These are phyloP conservation scores for Diaporthe citrichinensis DNA, from an alignment of 2,329 filamentous ascomycete species.

Conservation along the genomic window DNA sequence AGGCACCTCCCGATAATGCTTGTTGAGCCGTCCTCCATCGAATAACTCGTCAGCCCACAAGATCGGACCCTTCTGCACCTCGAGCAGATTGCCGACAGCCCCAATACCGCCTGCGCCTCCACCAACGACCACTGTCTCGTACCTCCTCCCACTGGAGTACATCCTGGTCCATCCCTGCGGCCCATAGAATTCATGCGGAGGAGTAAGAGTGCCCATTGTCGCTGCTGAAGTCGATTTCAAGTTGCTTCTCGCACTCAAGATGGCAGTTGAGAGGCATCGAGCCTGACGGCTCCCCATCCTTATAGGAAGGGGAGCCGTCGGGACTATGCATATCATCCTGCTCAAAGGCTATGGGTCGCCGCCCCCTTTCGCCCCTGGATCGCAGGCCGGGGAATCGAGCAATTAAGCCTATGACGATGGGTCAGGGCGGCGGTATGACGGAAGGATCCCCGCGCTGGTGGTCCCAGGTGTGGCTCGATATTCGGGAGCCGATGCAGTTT, in stretches of 20 bases:
- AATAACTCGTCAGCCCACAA: slow-evolving; percentile 74
- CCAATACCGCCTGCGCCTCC: slow-evolving; percentile 61
- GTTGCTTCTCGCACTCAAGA: background rate
- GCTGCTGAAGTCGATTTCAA: background rate
- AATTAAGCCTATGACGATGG: slow-evolving; percentile 6
- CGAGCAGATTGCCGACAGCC: slow-evolving; percentile 72
- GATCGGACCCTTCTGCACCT: slow-evolving; percentile 60
- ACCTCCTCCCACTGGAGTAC: slow-evolving; percentile 41
- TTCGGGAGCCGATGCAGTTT: slow-evolving; percentile 34
- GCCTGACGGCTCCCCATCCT: slow-evolving; percentile 19
- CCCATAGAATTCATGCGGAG: slow-evolving; percentile 34
- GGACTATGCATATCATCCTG: slow-evolving; percentile 28
- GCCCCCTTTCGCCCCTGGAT: slow-evolving; percentile 17
- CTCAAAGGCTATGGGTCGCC: background rate
- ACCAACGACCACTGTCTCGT: slow-evolving; percentile 44
- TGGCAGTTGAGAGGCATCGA: slow-evolving; percentile 12
- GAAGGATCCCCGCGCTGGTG: slow-evolving; percentile 29
- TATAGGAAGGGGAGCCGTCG: slow-evolving; percentile 31
- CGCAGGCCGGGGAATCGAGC: background rate
- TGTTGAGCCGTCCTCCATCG: slow-evolving; percentile 64
- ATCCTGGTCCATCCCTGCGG: slow-evolving; percentile 39
- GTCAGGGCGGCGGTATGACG: slow-evolving; percentile 30
- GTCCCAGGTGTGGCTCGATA: slow-evolving; percentile 35
- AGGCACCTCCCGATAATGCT: slow-evolving; percentile 72
- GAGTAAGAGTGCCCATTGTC: slow-evolving; percentile 40